Evolutionary conservation across 495 filamentous ascomycete genomes (phyloP).

Genomic region (Aspergillus avenaceus): DNA sequence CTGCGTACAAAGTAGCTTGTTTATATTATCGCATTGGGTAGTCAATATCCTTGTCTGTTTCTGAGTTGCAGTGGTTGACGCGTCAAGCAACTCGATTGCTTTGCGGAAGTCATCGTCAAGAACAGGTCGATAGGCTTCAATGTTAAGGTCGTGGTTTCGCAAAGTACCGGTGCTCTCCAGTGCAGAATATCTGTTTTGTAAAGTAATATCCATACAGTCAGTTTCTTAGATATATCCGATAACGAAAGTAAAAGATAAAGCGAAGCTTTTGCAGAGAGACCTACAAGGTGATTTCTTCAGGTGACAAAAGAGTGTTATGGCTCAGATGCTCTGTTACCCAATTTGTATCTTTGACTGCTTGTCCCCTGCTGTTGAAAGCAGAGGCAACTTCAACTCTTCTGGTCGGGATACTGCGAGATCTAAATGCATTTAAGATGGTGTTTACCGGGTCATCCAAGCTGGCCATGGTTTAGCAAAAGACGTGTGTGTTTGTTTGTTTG

Average conservation of each 20-base stretch:
- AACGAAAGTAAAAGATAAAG: background rate
- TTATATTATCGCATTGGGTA: constrained; percentile 27
- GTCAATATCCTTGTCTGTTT: constrained; percentile 31
- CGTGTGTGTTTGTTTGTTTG: background rate
- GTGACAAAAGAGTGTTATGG: constrained; percentile 34
- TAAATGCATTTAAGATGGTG: constrained; percentile 15
- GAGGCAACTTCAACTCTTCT: constrained; percentile 26
- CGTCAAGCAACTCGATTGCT: constrained; percentile 33
- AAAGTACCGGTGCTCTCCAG: constrained; percentile 29
- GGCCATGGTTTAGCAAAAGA: constrained; percentile 3
- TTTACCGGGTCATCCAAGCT: constrained; percentile 11
- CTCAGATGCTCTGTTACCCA: constrained; percentile 33
- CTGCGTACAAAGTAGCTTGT: constrained; percentile 21
- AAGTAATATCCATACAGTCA: background rate
- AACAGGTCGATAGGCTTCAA: constrained; percentile 32
- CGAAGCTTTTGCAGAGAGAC: background rate
- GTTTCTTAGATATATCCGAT: too few species aligned
- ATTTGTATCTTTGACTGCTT: constrained; percentile 18
- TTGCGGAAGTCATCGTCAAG: constrained; percentile 36
- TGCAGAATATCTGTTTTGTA: constrained; percentile 27
- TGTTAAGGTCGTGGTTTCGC: constrained; percentile 17
- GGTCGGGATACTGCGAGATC: constrained; percentile 26
- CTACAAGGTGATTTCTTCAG: constrained; percentile 38
- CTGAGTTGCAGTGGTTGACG: constrained; percentile 32
- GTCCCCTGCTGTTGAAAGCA: constrained; percentile 20